Conservation (phyloP, 495 filamentous ascomycete species). For the Daldinia bambusicola region DNA sequence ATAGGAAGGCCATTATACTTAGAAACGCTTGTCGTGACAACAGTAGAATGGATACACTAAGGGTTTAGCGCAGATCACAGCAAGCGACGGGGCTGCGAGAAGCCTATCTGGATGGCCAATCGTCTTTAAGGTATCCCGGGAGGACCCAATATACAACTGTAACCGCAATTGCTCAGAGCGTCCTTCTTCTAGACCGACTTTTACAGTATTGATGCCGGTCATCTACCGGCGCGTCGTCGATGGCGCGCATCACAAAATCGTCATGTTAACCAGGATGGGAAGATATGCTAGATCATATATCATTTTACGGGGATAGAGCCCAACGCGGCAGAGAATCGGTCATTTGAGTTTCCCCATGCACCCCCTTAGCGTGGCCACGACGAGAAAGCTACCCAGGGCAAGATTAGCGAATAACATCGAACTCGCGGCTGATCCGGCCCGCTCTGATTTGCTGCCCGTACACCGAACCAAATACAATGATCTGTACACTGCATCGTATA, state of each 20-base stretch:
- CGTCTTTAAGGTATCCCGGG: conserved; percentile 30
- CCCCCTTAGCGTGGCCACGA: conserved; percentile 35
- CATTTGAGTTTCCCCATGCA: conserved; percentile 36
- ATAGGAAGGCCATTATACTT: conserved; percentile 24
- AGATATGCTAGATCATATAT: conserved; percentile 36
- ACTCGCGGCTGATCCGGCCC: conserved; percentile 42
- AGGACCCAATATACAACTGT: conserved; percentile 24
- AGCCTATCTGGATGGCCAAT: conserved; percentile 43
- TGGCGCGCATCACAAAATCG: conserved; percentile 27
- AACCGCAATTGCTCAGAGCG: conserved; percentile 20
- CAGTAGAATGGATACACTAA: conserved; percentile 34
- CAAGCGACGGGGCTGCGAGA: conserved; percentile 42
- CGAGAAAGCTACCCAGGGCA: conserved; percentile 23
- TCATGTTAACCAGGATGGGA: conserved; percentile 32
- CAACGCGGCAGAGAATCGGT: conserved; percentile 43
- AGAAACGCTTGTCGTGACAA: conserved; percentile 26
- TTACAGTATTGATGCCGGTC: conserved; percentile 25
- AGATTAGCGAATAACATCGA: conserved; percentile 40
- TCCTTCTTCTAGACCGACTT: conserved; percentile 40
- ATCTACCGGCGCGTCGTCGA: conserved; percentile 30
- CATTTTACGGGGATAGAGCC: conserved; percentile 37
- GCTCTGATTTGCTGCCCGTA: conserved; percentile 30
- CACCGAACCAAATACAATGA: conserved; percentile 38
- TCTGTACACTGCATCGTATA: conserved; percentile 39
- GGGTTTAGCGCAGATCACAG: conserved; percentile 38